Percentiles rank a stretch among this genome's conserved stretches.
Evolutionary conservation across 352 stramenopile species (phyloP).

Genomic region (Pythium apleroticum): DNA sequence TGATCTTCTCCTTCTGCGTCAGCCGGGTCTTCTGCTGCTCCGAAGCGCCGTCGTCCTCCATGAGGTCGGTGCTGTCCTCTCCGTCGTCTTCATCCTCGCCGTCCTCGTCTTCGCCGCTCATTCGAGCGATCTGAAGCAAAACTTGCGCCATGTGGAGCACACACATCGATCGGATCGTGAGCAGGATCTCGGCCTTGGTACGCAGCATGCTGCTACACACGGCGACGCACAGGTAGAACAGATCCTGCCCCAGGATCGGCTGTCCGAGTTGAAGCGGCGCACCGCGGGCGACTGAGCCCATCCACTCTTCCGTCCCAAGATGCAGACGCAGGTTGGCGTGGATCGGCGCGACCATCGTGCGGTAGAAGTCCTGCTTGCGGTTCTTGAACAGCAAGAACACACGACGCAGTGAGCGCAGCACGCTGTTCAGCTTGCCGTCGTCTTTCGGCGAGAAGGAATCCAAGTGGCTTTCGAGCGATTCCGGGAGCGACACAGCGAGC

Average conservation of each 20-base stretch:
- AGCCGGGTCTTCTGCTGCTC: constrained; percentile 26
- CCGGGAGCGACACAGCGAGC: constrained; percentile 59
- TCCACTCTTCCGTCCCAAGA: constrained; percentile 48
- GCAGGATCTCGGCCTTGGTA: constrained; percentile 76
- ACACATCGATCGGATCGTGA: constrained; percentile 75
- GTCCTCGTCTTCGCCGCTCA: constrained; percentile 55
- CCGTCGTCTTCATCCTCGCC: constrained; percentile 28
- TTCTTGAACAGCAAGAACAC: constrained; percentile 61
- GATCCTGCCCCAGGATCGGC: constrained; percentile 69
- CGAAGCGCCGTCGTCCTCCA: constrained; percentile 12
- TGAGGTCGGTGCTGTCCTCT: constrained; percentile 19
- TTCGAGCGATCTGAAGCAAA: constrained; percentile 58
- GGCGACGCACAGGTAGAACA: constrained; percentile 73
- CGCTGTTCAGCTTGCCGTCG: constrained; percentile 72
- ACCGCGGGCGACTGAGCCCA: constrained; percentile 41
- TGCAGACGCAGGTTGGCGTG: constrained; percentile 45
- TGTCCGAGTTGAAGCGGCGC: constrained; percentile 53
- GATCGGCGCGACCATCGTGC: constrained; percentile 50
- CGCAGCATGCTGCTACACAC: constrained; percentile 79
- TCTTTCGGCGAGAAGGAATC: constrained; percentile 76
- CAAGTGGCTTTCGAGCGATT: constrained; percentile 62
- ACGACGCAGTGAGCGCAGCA: constrained; percentile 60
- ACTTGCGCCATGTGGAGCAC: constrained; percentile 81
- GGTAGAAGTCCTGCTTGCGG: constrained; percentile 49
- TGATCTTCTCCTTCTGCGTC: constrained; percentile 29